Conservation (phyloP, 2,329 filamentous ascomycete genomes). For the Botrytis galanthina region DNA sequence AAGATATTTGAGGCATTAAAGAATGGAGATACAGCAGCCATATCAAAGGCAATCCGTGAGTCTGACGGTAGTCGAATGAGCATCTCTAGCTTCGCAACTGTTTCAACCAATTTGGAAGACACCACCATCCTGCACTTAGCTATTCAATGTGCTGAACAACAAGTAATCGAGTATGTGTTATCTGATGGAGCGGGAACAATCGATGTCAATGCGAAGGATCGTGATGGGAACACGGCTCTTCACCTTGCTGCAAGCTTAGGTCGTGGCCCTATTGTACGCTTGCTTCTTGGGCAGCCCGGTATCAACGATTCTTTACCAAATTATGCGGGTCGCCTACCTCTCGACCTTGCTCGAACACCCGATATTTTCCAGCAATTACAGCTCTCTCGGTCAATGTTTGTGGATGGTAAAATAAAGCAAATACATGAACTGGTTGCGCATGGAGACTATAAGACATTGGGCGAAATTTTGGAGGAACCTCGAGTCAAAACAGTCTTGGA, state of each 20-base stretch:
- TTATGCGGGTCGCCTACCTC: constrained; percentile 75
- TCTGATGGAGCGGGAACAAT: constrained; percentile 66
- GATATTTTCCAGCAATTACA: constrained; percentile 97
- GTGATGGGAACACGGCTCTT: constrained; percentile 90
- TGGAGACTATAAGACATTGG: constrained; percentile 73
- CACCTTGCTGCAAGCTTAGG: constrained; percentile 85
- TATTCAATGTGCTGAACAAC: constrained; percentile 89
- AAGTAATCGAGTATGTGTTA: constrained; percentile 92
- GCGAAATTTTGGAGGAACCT: constrained; percentile 78
- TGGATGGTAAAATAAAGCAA: constrained; percentile 80
- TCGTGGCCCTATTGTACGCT: constrained; percentile 73
- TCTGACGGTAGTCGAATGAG: constrained; percentile 45
- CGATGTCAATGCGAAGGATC: constrained; percentile 86
- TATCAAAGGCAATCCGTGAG: constrained; percentile 80
- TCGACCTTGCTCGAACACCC: constrained; percentile 86
- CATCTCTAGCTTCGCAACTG: constrained; percentile 42
- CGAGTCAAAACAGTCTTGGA: constrained; percentile 84
- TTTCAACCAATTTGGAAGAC: constrained; percentile 59
- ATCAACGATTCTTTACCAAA: constrained; percentile 91
- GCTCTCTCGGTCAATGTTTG: constrained; percentile 82
- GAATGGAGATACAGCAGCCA: constrained; percentile 85
- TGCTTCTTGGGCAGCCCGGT: constrained; percentile 75
- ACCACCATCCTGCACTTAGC: constrained; percentile 91
- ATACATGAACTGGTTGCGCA: constrained; percentile 75
- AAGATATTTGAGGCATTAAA: constrained; percentile 89